These are phyloP conservation scores for Phytophthora sansomeana DNA, from an alignment of 352 stramenopile genomes.

Conservation along the genomic window DNA sequence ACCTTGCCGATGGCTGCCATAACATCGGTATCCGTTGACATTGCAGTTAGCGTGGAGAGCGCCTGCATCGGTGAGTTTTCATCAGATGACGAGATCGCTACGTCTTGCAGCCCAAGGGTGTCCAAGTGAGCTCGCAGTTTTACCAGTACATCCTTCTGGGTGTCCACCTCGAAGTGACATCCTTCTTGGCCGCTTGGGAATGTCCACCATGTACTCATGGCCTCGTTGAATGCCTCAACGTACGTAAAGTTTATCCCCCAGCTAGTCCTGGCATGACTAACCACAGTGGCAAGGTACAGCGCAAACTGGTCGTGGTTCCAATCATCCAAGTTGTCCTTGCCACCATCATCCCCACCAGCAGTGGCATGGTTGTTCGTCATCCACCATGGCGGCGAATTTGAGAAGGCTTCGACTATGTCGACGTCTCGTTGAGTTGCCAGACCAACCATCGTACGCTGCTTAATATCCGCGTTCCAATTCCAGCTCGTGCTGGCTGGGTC, in stretches of 20 bases:
- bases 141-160: constrained; percentile 50
- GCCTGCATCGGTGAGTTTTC: constrained; percentile 58
- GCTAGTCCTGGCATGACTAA: constrained; percentile 47
- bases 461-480: constrained; percentile 54
- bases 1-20: constrained; percentile 52
- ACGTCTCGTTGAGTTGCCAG: constrained; percentile 47
- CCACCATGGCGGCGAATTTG: constrained; percentile 72
- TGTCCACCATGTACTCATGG: constrained; percentile 56
- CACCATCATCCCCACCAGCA: constrained; percentile 46
- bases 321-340: constrained; percentile 54
- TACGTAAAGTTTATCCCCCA: constrained; percentile 64
- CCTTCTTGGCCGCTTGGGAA: constrained; percentile 60
- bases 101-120: constrained; percentile 31
- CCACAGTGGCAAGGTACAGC: constrained; percentile 54
- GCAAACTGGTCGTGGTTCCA: constrained; percentile 60
- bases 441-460: constrained; percentile 53
- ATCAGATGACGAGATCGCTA: constrained; percentile 53
- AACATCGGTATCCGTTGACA: constrained; percentile 33
- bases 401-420: constrained; percentile 60
- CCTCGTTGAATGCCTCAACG: constrained; percentile 69
- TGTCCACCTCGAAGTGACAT: constrained; percentile 55
- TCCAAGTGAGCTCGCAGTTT: constrained; percentile 51
- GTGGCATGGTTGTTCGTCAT: constrained; percentile 66
- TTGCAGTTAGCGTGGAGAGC: constrained; percentile 40
- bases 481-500: constrained; percentile 53